Evolutionary conservation across 176 grass and related monocot species (phyloP), one percentile per base, ranked within the genome.

Genomic region (Leersia perrieri): DNA sequence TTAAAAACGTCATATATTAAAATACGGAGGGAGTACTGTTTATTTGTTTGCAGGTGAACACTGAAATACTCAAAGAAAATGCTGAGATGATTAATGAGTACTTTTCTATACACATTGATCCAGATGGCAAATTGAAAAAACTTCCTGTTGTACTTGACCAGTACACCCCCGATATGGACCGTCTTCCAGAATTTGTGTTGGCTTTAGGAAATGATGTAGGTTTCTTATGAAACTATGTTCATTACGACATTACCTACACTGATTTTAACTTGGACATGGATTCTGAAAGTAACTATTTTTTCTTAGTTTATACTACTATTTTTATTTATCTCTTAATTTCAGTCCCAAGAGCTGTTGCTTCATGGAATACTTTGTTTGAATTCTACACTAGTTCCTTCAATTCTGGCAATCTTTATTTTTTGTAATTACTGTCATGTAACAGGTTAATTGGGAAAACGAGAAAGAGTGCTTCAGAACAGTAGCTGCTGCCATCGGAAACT

Each of bases 121-220:
- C 89, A 85, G 83, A 87, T 26, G 92, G 95, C 23, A 92, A 94
- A 44, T 68, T 98, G 73, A 89, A 25, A 25, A 94, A 92, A 63
- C 88, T 98, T 82, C 95, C 95, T 25, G 95, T 98, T 69, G 77
- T 98, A 85, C 95, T 98, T 81, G 95, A 98, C 77, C 95, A 98
- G 77, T 89, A 98, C 79, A 88, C 84, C 72, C 95, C 95, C 84
- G 95, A 92, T 75, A 92, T 92, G 92, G 92, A 98, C 32, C 83
- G 86, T 33, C 66, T 92, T 41, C 95, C 95, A 87, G 92, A 98
- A 80, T 98, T 94, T 73, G 40, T 94, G 69, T 81, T 98, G 81
- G 81, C 86, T 83, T 78, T 94, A 63, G 90, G 75, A 47, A 94
- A 94, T 85, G 95, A 98, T 89, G 95, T 94, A 89, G 26, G 88